A percentile compares a stretch with the other conserved stretches of the same genome.
phyloP scores from a whole-genome alignment of 148 eudicot genomes.

The Bassia scoparia region DNA sequence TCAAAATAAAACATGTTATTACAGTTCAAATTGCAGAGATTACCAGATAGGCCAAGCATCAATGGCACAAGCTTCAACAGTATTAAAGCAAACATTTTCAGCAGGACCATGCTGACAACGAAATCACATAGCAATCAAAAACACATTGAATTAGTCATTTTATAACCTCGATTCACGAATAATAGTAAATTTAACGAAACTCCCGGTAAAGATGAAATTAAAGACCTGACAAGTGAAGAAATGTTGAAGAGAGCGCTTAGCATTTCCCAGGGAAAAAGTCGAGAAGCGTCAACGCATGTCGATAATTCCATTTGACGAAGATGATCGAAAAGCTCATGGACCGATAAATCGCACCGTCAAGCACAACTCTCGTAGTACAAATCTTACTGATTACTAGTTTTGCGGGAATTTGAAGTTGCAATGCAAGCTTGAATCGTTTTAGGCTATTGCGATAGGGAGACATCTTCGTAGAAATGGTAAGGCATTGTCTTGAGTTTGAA shows the following conservation, averaged over 20 bases:
- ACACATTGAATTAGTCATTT: background rate
- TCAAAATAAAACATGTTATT: background rate
- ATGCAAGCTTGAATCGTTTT: constrained; percentile 15
- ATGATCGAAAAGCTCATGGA: constrained; percentile 37
- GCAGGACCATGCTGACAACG: constrained; percentile 82
- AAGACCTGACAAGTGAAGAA: constrained; percentile 65
- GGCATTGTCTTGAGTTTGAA: constrained; percentile 13
- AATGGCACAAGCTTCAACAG: constrained; percentile 87
- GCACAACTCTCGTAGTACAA: constrained; percentile 65
- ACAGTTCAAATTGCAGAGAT: background rate
- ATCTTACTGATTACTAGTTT: constrained; percentile 40
- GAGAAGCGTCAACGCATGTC: constrained; percentile 51
- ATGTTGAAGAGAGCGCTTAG: constrained; percentile 34
- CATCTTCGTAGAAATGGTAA: background rate
- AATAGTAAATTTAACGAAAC: background rate
- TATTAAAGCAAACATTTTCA: constrained; percentile 80
- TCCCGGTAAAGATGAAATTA: background rate
- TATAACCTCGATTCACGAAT: background rate
- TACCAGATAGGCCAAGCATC: constrained; percentile 78
- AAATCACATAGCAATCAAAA: constrained; percentile 30
- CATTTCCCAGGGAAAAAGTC: constrained; percentile 70
- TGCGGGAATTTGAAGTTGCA: constrained; percentile 19
- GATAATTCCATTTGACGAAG: constrained; percentile 44
- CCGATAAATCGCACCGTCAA: constrained; percentile 53
- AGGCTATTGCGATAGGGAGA: too few relatives aligned